phyloP scores from a whole-genome alignment of 495 filamentous ascomycete genomes.

The Aspergillus affinis region DNA sequence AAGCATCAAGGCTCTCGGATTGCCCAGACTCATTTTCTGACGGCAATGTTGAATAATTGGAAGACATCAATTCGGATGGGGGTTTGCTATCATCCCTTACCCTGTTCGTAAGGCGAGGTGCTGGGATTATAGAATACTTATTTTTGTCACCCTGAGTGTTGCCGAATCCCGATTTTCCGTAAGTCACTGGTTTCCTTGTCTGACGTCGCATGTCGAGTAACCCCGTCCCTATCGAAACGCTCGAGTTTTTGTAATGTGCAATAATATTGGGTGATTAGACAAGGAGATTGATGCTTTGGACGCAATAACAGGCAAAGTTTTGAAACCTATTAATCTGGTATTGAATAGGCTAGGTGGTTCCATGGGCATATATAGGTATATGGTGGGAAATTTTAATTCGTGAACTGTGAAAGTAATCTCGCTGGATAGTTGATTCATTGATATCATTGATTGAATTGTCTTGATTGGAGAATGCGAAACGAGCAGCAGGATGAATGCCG shows the following conservation, averaged over 20 bases:
- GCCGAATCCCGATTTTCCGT: slow-evolving; percentile 11
- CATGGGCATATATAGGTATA: background rate
- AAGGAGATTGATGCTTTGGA: background rate
- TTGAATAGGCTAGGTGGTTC: background rate
- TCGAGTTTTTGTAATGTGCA: background rate
- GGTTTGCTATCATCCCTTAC: background rate
- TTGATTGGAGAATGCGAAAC: background rate
- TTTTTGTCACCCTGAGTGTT: background rate
- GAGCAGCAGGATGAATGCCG: background rate
- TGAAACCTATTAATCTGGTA: background rate
- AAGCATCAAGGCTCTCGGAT: background rate
- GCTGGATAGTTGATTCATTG: background rate
- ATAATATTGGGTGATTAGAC: background rate
- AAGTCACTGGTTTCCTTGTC: slow-evolving; percentile 16
- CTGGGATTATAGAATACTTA: background rate
- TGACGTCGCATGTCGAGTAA: slow-evolving; percentile 10
- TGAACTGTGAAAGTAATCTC: background rate
- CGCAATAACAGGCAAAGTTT: background rate
- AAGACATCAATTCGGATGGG: background rate
- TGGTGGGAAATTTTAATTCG: background rate
- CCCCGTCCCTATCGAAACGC: background rate
- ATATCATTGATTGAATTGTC: background rate
- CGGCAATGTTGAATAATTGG: background rate
- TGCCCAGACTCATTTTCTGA: background rate
- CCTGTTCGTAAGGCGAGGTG: background rate